A percentile compares a stretch with the other conserved stretches of the same genome.
Conservation (phyloP, 805 yeast genomes). For the Vanderwaltozyma tropicalis region DNA sequence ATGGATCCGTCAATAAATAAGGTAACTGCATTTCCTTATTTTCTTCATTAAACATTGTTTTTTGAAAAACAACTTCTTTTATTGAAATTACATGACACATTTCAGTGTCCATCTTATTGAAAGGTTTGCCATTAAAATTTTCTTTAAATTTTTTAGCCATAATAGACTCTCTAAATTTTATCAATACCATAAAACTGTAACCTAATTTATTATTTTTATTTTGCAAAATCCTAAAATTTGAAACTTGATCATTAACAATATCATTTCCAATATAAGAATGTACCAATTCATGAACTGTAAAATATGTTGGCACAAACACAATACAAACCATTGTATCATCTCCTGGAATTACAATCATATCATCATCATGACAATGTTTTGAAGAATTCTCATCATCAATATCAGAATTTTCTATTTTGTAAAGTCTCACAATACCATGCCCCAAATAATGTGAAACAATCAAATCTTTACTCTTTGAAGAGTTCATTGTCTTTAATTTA, state of each 20-base stretch:
- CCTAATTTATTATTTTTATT: slow-evolving; percentile 51
- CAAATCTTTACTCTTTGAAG: slow-evolving; percentile 8
- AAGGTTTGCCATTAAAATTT: slow-evolving; percentile 58
- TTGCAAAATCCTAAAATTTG: slow-evolving; percentile 65
- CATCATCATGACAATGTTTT: slow-evolving; percentile 4
- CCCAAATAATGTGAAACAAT: slow-evolving; percentile 54
- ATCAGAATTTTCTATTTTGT: slow-evolving; percentile 31
- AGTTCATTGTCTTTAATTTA: not conserved
- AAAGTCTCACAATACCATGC: slow-evolving; percentile 62
- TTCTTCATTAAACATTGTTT: slow-evolving; percentile 9
- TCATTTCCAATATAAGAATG: slow-evolving; percentile 64
- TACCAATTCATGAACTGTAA: slow-evolving; percentile 72
- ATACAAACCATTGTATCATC: slow-evolving; percentile 67
- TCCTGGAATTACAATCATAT: slow-evolving; percentile 29
- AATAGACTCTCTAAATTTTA: slow-evolving; percentile 54
- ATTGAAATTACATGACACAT: slow-evolving; percentile 67
- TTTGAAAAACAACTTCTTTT: slow-evolving; percentile 43
- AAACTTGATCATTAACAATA: slow-evolving; percentile 39
- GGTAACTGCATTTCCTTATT: slow-evolving; percentile 39
- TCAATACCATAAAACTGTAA: slow-evolving; percentile 50
- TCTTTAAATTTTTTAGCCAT: slow-evolving; percentile 56
- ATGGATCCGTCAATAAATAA: slow-evolving; percentile 63
- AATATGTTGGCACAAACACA: slow-evolving; percentile 78
- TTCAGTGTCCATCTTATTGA: slow-evolving; percentile 85
- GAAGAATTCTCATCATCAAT: not conserved